Percentiles rank a stretch among this genome's conserved stretches.
These are phyloP conservation scores for Arabidopsis lyrata DNA, from an alignment of 441 rosid species.

Conservation along the genomic window DNA sequence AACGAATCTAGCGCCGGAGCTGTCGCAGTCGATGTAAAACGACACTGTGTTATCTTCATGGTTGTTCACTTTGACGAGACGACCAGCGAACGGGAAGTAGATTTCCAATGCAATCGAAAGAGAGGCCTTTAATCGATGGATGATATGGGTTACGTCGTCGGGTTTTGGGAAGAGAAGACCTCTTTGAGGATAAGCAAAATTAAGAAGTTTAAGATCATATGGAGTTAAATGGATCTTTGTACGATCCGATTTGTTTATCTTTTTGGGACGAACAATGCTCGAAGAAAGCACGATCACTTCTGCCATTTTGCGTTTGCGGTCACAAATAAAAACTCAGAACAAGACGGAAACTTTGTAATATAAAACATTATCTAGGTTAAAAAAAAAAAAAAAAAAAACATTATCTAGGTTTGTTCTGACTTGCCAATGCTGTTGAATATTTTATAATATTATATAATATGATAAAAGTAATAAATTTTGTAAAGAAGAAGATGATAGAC, in stretches of 20 bases:
- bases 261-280: conserved; percentile 21
- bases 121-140: conserved; percentile 25
- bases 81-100: conserved; percentile 38
- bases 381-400: too few relatives aligned
- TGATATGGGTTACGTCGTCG: not conserved
- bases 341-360: too few relatives aligned
- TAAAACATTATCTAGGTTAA: too few relatives aligned
- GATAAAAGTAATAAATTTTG: too few relatives aligned
- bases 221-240: conserved; percentile 41
- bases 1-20: conserved; percentile 37
- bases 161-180: conserved; percentile 44
- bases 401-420: too few relatives aligned
- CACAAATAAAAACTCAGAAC: not conserved
- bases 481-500: too few relatives aligned
- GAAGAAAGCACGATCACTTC: conserved; percentile 36
- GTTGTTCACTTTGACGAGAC: conserved; percentile 29
- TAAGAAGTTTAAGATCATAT: conserved; percentile 38
- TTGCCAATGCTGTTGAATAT: too few relatives aligned
- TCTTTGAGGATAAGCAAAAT: conserved; percentile 39
- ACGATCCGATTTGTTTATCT: not conserved
- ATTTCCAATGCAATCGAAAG: conserved; percentile 35
- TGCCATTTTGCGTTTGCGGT: conserved; percentile 18
- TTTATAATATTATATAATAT: too few relatives aligned
- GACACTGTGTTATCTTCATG: conserved; percentile 24
- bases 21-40: conserved; percentile 22